Evolutionary conservation across 257 asterid genomes (phyloP).

Genomic region (Solanum paucissectum): DNA sequence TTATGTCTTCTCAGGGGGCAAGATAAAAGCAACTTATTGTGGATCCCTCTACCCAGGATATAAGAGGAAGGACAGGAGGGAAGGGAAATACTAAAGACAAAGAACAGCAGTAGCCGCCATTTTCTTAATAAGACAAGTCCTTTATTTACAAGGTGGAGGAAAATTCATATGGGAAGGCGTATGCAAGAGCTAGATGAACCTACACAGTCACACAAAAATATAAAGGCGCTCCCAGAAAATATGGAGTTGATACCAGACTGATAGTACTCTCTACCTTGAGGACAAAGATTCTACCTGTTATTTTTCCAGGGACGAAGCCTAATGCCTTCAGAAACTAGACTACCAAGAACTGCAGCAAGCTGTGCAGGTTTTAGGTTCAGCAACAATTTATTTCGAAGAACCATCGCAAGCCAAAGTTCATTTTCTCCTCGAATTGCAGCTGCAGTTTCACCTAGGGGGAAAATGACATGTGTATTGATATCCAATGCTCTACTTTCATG

Average conservation of each 20-base stretch:
- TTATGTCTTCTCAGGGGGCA: neutral
- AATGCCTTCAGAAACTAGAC: conserved; percentile 91
- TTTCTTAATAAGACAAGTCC: neutral
- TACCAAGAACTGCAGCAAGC: conserved; percentile 91
- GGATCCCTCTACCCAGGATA: neutral
- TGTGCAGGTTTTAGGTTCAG: conserved; percentile 85
- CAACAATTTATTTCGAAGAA: conserved; percentile 75
- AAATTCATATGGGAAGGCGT: neutral
- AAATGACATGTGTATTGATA: conserved; percentile 65
- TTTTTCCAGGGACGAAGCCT: conserved; percentile 87
- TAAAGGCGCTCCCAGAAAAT: neutral
- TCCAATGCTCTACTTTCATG: conserved; percentile 96
- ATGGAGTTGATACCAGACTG: neutral
- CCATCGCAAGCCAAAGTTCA: conserved; percentile 95
- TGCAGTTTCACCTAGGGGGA: conserved; percentile 98
- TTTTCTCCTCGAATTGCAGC: conserved; percentile 97
- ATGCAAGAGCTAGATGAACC: neutral
- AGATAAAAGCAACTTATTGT: neutral
- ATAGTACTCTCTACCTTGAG: neutral
- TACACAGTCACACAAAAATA: neutral
- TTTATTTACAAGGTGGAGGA: neutral
- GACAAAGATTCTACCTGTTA: conserved; percentile 42
- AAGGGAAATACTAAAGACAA: neutral
- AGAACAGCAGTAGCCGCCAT: neutral
- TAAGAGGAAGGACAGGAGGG: neutral